A percentile compares a stretch with the other conserved stretches of the same genome.
Evolutionary conservation across 108 stramenopile genomes (phyloP).

Genomic region (Cyclotella atomus): DNA sequence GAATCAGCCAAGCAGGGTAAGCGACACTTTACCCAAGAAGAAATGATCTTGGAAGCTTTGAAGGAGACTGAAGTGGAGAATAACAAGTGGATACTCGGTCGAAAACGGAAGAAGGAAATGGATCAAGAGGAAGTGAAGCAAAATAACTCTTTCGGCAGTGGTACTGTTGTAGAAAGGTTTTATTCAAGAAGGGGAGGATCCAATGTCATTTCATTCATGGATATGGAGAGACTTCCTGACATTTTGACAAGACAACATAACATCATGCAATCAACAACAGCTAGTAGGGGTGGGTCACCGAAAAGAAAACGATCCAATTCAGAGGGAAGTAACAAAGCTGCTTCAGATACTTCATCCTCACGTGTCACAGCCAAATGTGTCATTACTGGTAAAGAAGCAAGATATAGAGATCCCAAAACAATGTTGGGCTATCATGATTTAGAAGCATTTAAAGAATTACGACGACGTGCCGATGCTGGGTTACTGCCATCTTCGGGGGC

Average conservation of each 20-base stretch:
- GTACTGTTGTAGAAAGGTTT: slow-evolving; percentile 50
- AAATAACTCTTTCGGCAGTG: slow-evolving; percentile 3
- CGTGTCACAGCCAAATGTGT: slow-evolving; percentile 54
- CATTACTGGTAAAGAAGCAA: slow-evolving; percentile 79
- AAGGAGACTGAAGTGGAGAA: slow-evolving; percentile 78
- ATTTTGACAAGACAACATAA: slow-evolving; percentile 47
- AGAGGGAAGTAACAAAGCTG: not conserved
- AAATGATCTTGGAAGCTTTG: slow-evolving; percentile 81
- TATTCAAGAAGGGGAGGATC: slow-evolving; percentile 72
- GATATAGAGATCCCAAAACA: slow-evolving; percentile 79
- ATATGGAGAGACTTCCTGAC: slow-evolving; percentile 85
- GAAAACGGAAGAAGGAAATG: slow-evolving; percentile 27
- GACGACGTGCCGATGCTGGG: slow-evolving; percentile 67
- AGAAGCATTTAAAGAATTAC: slow-evolving; percentile 75
- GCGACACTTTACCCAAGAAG: slow-evolving; percentile 75
- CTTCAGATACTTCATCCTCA: not conserved
- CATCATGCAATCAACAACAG: too few relatives aligned
- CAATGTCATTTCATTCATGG: slow-evolving; percentile 80
- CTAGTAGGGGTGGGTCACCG: too few relatives aligned
- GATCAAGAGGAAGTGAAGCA: slow-evolving; percentile 30
- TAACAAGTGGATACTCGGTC: slow-evolving; percentile 47
- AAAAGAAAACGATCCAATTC: slow-evolving; percentile 22
- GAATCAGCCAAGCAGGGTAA: slow-evolving; percentile 33
- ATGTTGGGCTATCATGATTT: slow-evolving; percentile 65
- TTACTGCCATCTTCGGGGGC: slow-evolving; percentile 21